Conservation (phyloP, 2,329 filamentous ascomycete species). For the Neophaeococcomyces mojaviensis region DNA sequence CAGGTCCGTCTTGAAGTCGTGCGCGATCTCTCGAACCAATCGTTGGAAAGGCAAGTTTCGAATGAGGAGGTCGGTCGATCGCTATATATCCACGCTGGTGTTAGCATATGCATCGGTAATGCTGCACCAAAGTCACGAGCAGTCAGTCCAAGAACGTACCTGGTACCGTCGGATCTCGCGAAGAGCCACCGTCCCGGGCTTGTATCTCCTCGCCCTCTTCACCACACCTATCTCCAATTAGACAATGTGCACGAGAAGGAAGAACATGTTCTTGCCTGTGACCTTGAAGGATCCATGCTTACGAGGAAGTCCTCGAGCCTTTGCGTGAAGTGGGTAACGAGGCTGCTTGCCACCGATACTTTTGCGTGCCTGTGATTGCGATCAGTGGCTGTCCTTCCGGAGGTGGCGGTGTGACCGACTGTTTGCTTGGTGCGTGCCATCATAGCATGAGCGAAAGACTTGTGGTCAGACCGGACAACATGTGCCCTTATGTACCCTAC, state of each 20-base stretch:
- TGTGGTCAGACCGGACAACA: too few relatives aligned
- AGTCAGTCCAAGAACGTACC: conserved; percentile 27
- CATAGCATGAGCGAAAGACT: too few relatives aligned
- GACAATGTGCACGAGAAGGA: background rate
- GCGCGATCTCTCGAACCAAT: conserved; percentile 46
- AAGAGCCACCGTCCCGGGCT: conserved; percentile 75
- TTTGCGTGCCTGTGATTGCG: background rate
- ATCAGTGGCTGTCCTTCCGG: background rate
- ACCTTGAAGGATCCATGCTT: background rate
- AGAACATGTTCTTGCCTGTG: background rate
- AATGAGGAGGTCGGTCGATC: conserved; percentile 78
- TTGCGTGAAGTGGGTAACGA: background rate
- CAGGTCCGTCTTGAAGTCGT: conserved; percentile 57
- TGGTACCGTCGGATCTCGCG: conserved; percentile 90
- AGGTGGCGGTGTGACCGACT: too few relatives aligned
- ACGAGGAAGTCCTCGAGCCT: background rate
- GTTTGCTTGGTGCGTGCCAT: too few relatives aligned
- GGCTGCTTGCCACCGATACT: background rate
- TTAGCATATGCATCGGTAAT: background rate
- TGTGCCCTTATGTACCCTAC: too few relatives aligned
- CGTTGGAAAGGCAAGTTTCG: conserved; percentile 46
- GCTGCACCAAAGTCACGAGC: background rate
- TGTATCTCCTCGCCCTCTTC: conserved; percentile 39
- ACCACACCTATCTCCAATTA: background rate
- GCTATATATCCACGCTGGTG: background rate